These are phyloP conservation scores for Austroboletus olivaceoglutinosus DNA, from an alignment of 1,284 basidiomycete species.

Conservation along the genomic window DNA sequence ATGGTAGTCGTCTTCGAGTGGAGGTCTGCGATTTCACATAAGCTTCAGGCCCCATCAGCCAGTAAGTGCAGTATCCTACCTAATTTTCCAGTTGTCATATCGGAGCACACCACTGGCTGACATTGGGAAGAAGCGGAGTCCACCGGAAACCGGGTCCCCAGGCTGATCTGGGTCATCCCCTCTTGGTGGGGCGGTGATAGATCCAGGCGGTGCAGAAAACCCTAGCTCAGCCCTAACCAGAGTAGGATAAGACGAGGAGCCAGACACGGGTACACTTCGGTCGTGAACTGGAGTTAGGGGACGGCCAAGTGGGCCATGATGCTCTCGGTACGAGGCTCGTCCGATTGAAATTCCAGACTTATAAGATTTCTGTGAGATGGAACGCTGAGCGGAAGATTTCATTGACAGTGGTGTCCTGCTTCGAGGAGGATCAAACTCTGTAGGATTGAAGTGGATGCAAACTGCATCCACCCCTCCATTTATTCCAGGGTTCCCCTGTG, in stretches of 20 bases:
- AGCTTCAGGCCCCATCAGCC: neutral
- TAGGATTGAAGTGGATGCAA: neutral
- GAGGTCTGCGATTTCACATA: conserved; percentile 9
- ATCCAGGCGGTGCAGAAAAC: neutral
- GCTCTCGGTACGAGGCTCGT: conserved; percentile 24
- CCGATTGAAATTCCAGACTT: conserved; percentile 20
- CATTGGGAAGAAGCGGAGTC: conserved; percentile 15
- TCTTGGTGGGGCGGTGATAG: conserved; percentile 9
- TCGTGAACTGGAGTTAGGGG: conserved; percentile 8
- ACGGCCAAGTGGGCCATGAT: conserved; percentile 17
- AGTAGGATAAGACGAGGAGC: neutral
- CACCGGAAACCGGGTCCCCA: conserved; percentile 1
- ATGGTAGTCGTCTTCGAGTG: neutral
- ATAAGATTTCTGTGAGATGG: conserved; percentile 15
- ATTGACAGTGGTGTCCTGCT: conserved; percentile 10
- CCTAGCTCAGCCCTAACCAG: neutral
- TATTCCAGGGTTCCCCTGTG: neutral
- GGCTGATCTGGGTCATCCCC: conserved; percentile 8
- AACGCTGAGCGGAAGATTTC: conserved; percentile 13
- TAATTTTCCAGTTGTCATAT: conserved; percentile 11
- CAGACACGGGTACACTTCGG: neutral
- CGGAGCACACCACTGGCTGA: conserved; percentile 13
- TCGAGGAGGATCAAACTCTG: neutral
- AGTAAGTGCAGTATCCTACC: conserved; percentile 9
- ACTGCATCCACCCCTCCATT: neutral